Conservation (phyloP, 2,329 filamentous ascomycete species). For the Pseudogymnoascus sp. region DNA sequence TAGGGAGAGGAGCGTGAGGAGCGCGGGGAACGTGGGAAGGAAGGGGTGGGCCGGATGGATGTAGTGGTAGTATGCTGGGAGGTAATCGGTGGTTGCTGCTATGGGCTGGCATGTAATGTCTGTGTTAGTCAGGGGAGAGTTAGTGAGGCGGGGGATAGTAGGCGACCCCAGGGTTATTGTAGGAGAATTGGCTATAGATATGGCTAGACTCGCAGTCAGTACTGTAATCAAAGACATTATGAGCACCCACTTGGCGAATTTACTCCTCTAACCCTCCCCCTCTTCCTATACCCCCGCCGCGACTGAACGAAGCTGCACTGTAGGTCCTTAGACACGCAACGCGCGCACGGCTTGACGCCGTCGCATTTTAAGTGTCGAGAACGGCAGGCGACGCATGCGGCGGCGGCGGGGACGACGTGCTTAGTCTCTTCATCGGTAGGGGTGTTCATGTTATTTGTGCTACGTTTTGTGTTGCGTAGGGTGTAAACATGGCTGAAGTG, state of each 20-base stretch:
- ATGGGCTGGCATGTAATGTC: not conserved
- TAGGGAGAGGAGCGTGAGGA: not conserved
- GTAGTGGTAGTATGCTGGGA: not conserved
- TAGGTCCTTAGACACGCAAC: constrained; percentile 53
- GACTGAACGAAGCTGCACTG: constrained; percentile 69
- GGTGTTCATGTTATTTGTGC: not conserved
- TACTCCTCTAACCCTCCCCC: not conserved
- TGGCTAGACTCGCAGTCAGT: not conserved
- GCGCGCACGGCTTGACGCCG: constrained; percentile 61
- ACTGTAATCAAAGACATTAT: not conserved
- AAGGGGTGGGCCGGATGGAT: not conserved
- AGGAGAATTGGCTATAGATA: not conserved
- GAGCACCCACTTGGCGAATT: not conserved
- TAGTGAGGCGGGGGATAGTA: not conserved
- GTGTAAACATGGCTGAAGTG: not conserved
- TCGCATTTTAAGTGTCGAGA: constrained; percentile 69
- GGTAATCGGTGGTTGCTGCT: not conserved
- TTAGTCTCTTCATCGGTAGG: not conserved
- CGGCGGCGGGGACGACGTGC: constrained; percentile 8
- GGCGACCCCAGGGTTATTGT: not conserved
- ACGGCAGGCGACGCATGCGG: constrained; percentile 28
- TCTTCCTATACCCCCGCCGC: constrained; percentile 62
- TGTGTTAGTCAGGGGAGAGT: not conserved
- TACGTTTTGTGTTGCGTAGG: not conserved
- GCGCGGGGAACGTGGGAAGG: constrained; percentile 28